Evolutionary conservation across 2,329 filamentous ascomycete genomes (phyloP), one percentile per base, ranked within the genome.

Genomic region (Neofusicoccum laricinum): DNA sequence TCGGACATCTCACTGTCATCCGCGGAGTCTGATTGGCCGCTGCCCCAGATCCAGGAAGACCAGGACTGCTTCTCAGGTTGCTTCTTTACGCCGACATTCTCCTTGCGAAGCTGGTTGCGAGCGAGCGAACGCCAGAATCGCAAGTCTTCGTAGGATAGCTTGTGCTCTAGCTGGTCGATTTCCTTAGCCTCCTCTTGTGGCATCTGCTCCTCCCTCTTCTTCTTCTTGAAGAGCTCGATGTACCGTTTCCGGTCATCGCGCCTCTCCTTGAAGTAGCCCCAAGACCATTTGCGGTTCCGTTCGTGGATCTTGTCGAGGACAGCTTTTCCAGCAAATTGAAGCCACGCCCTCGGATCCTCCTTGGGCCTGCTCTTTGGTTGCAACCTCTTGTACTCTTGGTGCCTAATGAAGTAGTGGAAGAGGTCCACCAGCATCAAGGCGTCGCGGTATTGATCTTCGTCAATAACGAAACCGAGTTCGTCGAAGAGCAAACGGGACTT

Each of bases 331-430:
- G 95, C 96, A 77, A 98, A 99, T 65, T 85, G 86, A 63, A 99
- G 82, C 95, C 95, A 99, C 0, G 94, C 95, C 41, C 87, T 86
- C 14, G 95, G 94, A 70, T 98, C 92, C 75, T 98, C 92, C 73
- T 93, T 96, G 0, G 92, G 91, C 0, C 86, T 85, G 65, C 88
- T 88, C 73, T 96, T 95, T 3, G 95, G 95, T 71, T 97, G 92
- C 65, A 93, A 83, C 71, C 90, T 94, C 75, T 96, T 96, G 81
- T 98, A 97, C 75, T 99, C 94, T 76, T 98, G 95, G 69, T 99
- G 95, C 36, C 94, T 89, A 70, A 97, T 91, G 76, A 98, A 99
- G 78, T 97, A 98, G 77, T 99, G 95, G 81, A 99, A 99, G 2
- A 98, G 83, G 74, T 99, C 95, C 1, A 98, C 91, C 82, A 99